Evolutionary conservation across 108 stramenopile species (phyloP), one percentile per base, ranked within the genome.

Genomic region (Fragilaria radians): DNA sequence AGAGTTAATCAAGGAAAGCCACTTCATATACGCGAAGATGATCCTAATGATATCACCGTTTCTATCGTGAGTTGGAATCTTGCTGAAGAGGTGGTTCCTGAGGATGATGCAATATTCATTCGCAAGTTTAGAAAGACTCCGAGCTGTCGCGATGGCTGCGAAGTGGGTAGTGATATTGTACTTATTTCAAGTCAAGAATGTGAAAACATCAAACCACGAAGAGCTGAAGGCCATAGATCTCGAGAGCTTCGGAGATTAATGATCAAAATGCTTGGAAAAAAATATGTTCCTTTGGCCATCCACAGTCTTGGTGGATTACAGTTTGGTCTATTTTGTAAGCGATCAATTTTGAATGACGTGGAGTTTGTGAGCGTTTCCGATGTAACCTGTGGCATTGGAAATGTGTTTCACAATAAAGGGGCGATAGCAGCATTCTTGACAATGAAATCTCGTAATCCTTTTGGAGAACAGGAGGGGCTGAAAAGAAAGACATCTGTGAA

Each of bases 361-460:
- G 81, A 89, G 63, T 61, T 74, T 46, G 66, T 86, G 32, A 66
- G 72, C 9, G 66, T 94, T 57, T 81, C 81, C 9, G 93, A 94
- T 61, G 93, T 94, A 5, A 81, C 93, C 0, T 94, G 93, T 63
- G 93, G 93, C 0, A 85, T 94, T 48, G 93, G 93, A 3, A 90
- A 90, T 56, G 87, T 90, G 0, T 86, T 94, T 50, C 93, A 94
- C 65, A 94, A 94, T 68, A 94, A 94, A 61, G 93, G 93, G 18
- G 93, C 85, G 28, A 89, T 94, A 47, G 86, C 80, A 28, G 88
- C 86, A 9, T 93, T 86, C 64, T 46, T 93, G 25, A 62, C 67
- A 57, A 45, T 73, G 26, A 87, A 83, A 50, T 70, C 75, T 36
- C 56, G 69, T 32, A 25, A 23, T 22, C 28, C 63, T 24, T 26